phyloP scores from a whole-genome alignment of 306 rosid genomes.

The Neltuma alba region DNA sequence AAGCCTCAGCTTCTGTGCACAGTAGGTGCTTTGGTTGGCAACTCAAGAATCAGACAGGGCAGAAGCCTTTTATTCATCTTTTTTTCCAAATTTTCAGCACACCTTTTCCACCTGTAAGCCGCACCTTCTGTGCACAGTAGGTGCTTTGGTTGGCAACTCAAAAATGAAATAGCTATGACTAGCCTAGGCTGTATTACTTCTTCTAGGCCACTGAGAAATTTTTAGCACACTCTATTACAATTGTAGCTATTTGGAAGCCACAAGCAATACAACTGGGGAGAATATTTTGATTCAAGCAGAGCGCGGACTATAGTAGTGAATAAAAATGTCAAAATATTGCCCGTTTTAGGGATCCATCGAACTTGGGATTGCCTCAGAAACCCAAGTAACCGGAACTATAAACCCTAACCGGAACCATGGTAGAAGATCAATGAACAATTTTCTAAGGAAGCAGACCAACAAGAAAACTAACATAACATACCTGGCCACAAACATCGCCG shows the following conservation, averaged over 20 bases:
- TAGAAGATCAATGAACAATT: neutral
- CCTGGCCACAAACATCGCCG: conserved; percentile 83
- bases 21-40: neutral
- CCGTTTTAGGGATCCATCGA: neutral
- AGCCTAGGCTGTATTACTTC: neutral
- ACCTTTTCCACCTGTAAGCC: neutral
- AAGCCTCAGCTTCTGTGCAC: neutral
- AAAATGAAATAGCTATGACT: neutral
- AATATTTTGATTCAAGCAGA: neutral
- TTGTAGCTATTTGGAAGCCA: neutral
- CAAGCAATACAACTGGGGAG: neutral
- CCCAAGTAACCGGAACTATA: neutral
- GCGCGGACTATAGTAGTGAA: neutral
- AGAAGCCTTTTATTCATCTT: neutral
- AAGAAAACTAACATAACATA: conserved; percentile 3
- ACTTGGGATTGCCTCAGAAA: neutral
- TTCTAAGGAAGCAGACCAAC: neutral
- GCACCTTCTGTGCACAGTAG: neutral
- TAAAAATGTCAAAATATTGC: neutral
- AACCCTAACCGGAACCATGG: neutral
- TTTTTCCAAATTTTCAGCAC: neutral
- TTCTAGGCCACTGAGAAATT: neutral
- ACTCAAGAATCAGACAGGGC: neutral
- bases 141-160: neutral
- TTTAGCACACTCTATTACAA: neutral